phyloP scores from a whole-genome alignment of 1,284 basidiomycete genomes.

The Fomitopsis schrenkii region DNA sequence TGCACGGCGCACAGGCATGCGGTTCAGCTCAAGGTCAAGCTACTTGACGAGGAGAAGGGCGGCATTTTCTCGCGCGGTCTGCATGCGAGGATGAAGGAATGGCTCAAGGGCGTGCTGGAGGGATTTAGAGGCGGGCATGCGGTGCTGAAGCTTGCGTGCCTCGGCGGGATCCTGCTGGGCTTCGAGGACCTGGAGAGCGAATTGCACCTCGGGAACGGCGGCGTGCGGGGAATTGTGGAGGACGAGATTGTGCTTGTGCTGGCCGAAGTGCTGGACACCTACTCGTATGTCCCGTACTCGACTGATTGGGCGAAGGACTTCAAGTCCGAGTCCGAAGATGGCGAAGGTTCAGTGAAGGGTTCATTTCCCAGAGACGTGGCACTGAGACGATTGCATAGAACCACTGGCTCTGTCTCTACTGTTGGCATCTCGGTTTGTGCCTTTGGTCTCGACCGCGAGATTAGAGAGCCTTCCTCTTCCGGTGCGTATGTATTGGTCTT shows the following conservation, averaged over 20 bases:
- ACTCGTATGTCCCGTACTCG: conserved; percentile 30
- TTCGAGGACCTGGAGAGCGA: conserved; percentile 48
- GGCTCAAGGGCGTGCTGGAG: conserved; percentile 53
- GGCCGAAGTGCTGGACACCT: conserved; percentile 68
- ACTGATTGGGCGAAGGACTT: conserved; percentile 68
- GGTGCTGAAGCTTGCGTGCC: conserved; percentile 53
- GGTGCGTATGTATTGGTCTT: conserved; percentile 22
- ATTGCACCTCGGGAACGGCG: conserved; percentile 16
- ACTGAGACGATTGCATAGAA: conserved; percentile 15
- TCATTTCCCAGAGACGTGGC: background rate
- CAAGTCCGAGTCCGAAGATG: conserved; percentile 38
- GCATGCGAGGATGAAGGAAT: conserved; percentile 39
- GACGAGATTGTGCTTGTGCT: conserved; percentile 62
- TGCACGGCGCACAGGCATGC: conserved; percentile 60
- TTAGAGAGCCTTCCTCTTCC: conserved; percentile 55
- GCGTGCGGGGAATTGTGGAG: conserved; percentile 41
- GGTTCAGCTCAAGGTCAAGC: conserved; percentile 47
- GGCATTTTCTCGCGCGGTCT: conserved; percentile 42
- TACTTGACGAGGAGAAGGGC: conserved; percentile 32
- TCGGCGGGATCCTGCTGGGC: conserved; percentile 60
- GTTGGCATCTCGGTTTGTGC: conserved; percentile 53
- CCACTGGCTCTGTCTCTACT: conserved; percentile 38
- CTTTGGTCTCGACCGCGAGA: conserved; percentile 46
- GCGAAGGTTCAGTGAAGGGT: conserved; percentile 16
- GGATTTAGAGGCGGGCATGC: conserved; percentile 63